Base-by-base conservation (phyloP, 2,329 filamentous ascomycete species). In the Truncatella angustata region DNA sequence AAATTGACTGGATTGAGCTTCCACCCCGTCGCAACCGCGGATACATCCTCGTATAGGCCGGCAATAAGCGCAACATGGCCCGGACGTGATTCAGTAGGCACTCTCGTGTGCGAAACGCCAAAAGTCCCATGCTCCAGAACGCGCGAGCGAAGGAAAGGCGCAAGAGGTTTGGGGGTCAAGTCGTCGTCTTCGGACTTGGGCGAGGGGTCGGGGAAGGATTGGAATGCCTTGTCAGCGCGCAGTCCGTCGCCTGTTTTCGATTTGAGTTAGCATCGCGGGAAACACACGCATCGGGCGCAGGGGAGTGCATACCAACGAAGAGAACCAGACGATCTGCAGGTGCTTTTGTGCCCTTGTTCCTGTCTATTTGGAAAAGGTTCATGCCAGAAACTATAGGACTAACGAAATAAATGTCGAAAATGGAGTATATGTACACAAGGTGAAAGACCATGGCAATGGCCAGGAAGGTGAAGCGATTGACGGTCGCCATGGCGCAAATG, bases 351-450 rank as follows among this genome's bases (percentile, higher is more conserved):
- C 74, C 72, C 37, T 72, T 61, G 35, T 81, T 73, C 51, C 86
- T 79, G 54, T 91, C 82, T 34, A 95, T 78, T 42, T 77, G 74
- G 71, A 91, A 92, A 54, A 91, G 81, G 64, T 82, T 84, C 94
- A 99, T 99, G 66, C 94, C 94, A 75, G 87, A 89, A 50, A 97
- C 94, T 61, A 99, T 94, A 20, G 94, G 94, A 68, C 91, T 97
- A 66, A 97, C 91, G 67, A 99, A 99, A 73, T 99, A 97, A 58
- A 97, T 94, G 70, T 97, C 92, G 73, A 99, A 99, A 65, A 97
- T 97, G 54, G 91, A 96, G 67, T 87, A 89, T 52, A 96, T 87
- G 70, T 99, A 99, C 58, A 96, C 83, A 50, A 97, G 70, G 72
- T 99, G 95, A 69, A 99, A 99, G 55, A 93, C 75, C 66, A 97